Evolutionary conservation across 2,329 filamentous ascomycete genomes (phyloP), one percentile per base, ranked within the genome.

Genomic region (Claviceps sp.): DNA sequence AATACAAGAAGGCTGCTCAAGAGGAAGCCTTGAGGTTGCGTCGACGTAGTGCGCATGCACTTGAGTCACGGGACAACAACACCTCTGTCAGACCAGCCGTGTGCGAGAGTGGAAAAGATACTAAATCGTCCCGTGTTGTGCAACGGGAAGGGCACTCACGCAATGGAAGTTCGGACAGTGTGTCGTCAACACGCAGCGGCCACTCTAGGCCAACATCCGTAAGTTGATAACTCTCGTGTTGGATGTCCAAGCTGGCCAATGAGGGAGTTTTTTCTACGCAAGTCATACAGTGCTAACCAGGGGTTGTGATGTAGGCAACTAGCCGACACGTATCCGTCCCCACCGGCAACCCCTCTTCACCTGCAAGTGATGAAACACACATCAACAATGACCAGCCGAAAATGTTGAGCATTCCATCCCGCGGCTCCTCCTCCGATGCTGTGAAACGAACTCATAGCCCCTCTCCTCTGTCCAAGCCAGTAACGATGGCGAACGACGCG

Each of bases 41-140:
- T 59, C 81, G 89, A 62, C 82, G 89, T 58, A 96, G 89, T 68
- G 79, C 94, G 70, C 87, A 87, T 57, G 84, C 80, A 17, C 67
- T 77, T 54, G 75, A 79, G 23, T 56, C 57, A 22, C 56, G 57
- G 20, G 50, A 56, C 26, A 60, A 66, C 23, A 50, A 57, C 16
- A 49, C 55, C 14, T 57, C 60, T 38, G 46, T 56, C 34, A 50
- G 48, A 22, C 46, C 39, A 17, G 40, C 52, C 17, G 57, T 59
- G 36, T 56, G 58, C 36, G 63, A 63, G 45, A 51, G 50, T 53
- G 43, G 38, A 13, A 34, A 34, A 11, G 50, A 54, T 20, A 16
- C 38, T 5, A 75, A 72, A 57, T 62, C 68, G 52, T 66, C 64
- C 56, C 69, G 68, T 50, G 62, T 66, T 38, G 62, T 66, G 52